A percentile compares a stretch with the other conserved stretches of the same genome.
Evolutionary conservation across 352 stramenopile genomes (phyloP).

Genomic region (Phytophthora tentaculata): DNA sequence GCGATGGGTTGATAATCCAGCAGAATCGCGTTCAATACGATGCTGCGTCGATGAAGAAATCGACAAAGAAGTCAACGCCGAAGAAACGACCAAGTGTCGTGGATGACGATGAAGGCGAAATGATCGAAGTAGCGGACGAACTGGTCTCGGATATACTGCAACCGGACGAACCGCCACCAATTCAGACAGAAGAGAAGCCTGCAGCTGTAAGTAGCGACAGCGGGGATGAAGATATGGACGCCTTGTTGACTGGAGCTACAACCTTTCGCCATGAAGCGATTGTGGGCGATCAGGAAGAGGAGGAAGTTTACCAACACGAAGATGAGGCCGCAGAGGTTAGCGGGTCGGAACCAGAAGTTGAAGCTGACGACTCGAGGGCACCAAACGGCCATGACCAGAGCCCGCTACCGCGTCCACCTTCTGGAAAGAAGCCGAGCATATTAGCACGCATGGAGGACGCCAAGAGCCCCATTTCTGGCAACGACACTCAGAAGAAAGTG

Average conservation of each 20-base stretch:
- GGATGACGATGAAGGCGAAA: constrained; percentile 41
- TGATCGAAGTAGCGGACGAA: constrained; percentile 44
- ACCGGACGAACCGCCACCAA: constrained; percentile 13
- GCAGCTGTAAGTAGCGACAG: constrained; percentile 15
- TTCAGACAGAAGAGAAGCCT: constrained; percentile 13
- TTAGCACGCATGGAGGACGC: constrained; percentile 26
- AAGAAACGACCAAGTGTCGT: constrained; percentile 51
- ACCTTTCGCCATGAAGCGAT: constrained; percentile 43
- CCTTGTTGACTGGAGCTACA: constrained; percentile 32
- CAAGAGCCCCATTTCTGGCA: constrained; percentile 1
- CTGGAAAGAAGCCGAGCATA: constrained; percentile 21
- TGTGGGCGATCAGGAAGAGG: constrained; percentile 38
- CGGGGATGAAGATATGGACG: constrained; percentile 39
- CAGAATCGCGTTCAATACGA: constrained; percentile 65
- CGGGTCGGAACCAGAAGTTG: constrained; percentile 22
- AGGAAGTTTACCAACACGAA: constrained; percentile 18
- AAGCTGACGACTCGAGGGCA: constrained; percentile 10
- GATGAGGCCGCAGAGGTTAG: constrained; percentile 5
- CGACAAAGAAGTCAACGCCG: constrained; percentile 28
- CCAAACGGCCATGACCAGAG: neutral
- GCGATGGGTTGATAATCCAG: constrained; percentile 62
- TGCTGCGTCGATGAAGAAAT: constrained; percentile 29
- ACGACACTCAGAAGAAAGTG: constrained; percentile 18
- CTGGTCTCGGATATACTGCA: constrained; percentile 50
- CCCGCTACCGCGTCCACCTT: constrained; percentile 6